Evolutionary conservation across 2,329 filamentous ascomycete species (phyloP), one percentile per base, ranked within the genome.

Genomic region (Colletotrichum agaves): DNA sequence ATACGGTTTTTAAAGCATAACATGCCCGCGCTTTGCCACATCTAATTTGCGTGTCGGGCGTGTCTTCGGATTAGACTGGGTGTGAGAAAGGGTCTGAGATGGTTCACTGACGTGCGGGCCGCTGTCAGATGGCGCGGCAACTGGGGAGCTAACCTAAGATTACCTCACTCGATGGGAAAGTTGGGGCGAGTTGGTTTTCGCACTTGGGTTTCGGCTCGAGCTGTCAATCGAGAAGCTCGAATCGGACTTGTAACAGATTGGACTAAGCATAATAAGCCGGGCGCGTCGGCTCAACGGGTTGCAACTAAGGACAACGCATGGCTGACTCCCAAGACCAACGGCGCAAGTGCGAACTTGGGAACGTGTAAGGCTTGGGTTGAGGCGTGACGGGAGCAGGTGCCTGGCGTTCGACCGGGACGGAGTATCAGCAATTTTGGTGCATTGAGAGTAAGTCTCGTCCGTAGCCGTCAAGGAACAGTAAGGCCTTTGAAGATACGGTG

Each of bases 31-130:
- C 46, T 15, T n/a, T 41, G 43, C 17, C 58, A 49, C 27, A 23
- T 31, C 7, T 12, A 27, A 15, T 41, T 41, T n/a, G n/a, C 50
- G 50, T 17, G 39, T 39, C 8, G 43, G 17, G 12, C n/a, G 11
- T 21, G 57, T 13, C 19, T 37, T 33, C 27, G 49, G 17, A 27
- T 43, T 5, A 21, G 46, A 31, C 21, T 17, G 15, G 37, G 35
- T 46, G 43, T 56, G 7, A 17, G 23, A 19, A 35, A 41, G 17
- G 17, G 21, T 58, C 37, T 62, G 13, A 53, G 37, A 37, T 53
- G 52, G 35, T 61, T 46, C 41, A 61, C 58, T 52, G 58, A 57
- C 52, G 47, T 53, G 52, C 43, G 44, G 52, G 60, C 44, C 64
- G 64, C 60, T 53, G 52, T 63, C 44, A 63, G 27, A 39, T 17